Base-by-base conservation (phyloP, 1,284 basidiomycete species). In the Ceratobasidium theobromae region DNA sequence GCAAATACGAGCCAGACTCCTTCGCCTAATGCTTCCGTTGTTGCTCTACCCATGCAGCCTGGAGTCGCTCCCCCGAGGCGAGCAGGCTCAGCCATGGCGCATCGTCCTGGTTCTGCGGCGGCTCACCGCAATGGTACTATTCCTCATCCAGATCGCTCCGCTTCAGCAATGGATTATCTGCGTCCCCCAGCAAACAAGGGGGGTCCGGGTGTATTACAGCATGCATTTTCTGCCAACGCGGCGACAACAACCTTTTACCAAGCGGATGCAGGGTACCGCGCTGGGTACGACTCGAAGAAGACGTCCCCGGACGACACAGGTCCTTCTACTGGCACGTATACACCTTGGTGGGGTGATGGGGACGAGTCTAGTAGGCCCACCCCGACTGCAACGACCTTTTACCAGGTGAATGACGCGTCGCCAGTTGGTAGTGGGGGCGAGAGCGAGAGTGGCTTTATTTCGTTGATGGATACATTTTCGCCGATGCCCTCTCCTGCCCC, bases 401-500 rank as follows among this genome's bases (percentile, higher is more conserved):
- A 83, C 72, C 79, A 79, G 53, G 77, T 84, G 1, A 80, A 81
- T 53, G 77, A 33, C 4, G 53, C 79, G n/a, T n/a, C n/a, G 38
- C 70, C 75, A 67, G 73, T 73, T 9, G 75, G 77, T 6, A 73
- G 75, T 43, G 35, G 28, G 11, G 74, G 76, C 1, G 72, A 77
- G 23, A 79, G 82, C 11, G 77, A 80, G 4, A 84, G 84, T 23
- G 88, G 87, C 2, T 93, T 96, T 71, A 82, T 95, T 46, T 94
- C 91, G n/a, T 80, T 92, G 6, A 94, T 95, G 89, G 90, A 93
- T 72, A 80, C 78, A 51, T 77, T 80, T 58, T 77, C 81, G 11
- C 79, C 83, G 40, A 77, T 79, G 27, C 75, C 78, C 28, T 76
- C 77, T 0, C 76, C 84, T 4, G 75, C 73, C 4, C 72, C 77